Percentiles rank a stretch among this genome's conserved stretches.
These are phyloP conservation scores for Neofusicoccum laricinum DNA, from an alignment of 2,329 filamentous ascomycete genomes.

Conservation along the genomic window DNA sequence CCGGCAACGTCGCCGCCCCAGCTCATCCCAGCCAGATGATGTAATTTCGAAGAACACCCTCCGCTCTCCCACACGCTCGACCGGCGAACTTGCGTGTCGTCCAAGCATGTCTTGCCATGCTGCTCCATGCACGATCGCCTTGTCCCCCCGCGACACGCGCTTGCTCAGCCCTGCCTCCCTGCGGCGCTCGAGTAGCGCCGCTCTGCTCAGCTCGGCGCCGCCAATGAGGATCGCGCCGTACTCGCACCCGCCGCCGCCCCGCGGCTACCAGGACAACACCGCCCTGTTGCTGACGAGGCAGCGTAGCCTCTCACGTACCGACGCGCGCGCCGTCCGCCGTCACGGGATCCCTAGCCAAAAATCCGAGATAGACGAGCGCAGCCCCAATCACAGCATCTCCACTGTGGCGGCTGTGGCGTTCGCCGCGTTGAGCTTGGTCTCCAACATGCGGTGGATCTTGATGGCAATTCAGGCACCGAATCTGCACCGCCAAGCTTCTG, in stretches of 20 bases:
- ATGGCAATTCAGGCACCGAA: background rate
- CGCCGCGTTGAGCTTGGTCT: background rate
- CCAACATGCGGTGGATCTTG: constrained; percentile 2
- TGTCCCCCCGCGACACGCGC: background rate
- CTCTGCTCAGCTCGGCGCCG: background rate
- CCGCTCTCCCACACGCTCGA: background rate
- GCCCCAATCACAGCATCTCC: background rate
- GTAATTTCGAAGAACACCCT: background rate
- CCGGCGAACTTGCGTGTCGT: background rate
- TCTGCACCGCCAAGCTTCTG: background rate
- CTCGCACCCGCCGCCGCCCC: background rate
- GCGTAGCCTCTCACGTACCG: background rate
- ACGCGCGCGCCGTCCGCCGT: background rate
- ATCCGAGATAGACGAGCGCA: background rate
- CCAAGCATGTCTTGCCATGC: background rate
- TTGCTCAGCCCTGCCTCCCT: background rate
- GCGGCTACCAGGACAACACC: background rate
- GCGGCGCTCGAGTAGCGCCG: background rate
- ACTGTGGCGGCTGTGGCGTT: constrained; percentile 5
- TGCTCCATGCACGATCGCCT: background rate
- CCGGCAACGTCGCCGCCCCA: background rate
- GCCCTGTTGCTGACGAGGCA: constrained; percentile 11
- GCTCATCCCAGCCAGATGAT: background rate
- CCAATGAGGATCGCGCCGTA: background rate
- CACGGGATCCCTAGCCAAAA: background rate